A percentile compares a stretch with the other conserved stretches of the same genome.
Evolutionary conservation across 2,329 filamentous ascomycete genomes (phyloP).

Genomic region (Clathrospora elynae): DNA sequence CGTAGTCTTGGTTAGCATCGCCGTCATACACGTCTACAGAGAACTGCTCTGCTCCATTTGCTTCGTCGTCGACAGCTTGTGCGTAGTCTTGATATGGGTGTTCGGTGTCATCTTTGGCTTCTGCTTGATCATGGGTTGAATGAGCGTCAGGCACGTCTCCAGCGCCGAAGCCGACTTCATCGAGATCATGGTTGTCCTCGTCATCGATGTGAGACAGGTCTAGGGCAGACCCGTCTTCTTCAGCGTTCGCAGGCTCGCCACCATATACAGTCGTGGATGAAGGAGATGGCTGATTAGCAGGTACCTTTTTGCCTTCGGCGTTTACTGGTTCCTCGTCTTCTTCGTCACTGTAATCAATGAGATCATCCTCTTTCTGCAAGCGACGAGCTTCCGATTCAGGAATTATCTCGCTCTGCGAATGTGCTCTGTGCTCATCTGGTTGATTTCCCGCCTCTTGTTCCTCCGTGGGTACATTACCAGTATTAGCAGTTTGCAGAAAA

Average conservation of each 20-base stretch:
- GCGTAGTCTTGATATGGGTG: conserved; percentile 27
- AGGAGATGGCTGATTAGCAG: conserved; percentile 25
- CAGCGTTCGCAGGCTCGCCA: conserved; percentile 30
- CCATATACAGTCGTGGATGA: conserved; percentile 45
- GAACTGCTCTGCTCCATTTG: conserved; percentile 19
- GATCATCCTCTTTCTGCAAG: conserved; percentile 46
- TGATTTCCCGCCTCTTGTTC: conserved; percentile 5
- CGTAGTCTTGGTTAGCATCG: conserved; percentile 34
- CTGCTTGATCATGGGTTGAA: conserved; percentile 15
- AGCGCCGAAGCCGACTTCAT: conserved; percentile 6
- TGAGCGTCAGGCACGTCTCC: conserved; percentile 3
- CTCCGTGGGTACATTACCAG: conserved; percentile 1
- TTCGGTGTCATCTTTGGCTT: conserved; percentile 17
- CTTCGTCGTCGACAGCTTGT: conserved; percentile 19
- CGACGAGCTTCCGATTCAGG: conserved; percentile 16
- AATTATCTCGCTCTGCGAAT: neutral
- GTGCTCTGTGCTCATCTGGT: neutral
- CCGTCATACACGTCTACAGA: conserved; percentile 19
- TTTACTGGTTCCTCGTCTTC: conserved; percentile 37
- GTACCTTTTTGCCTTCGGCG: conserved; percentile 12
- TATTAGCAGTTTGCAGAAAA: conserved; percentile 1
- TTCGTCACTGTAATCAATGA: conserved; percentile 60
- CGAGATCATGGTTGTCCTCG: conserved; percentile 5
- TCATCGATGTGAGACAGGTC: conserved; percentile 6
- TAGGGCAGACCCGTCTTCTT: conserved; percentile 9